phyloP scores from a whole-genome alignment of 2,329 filamentous ascomycete species.

The Orbilia oligospora region DNA sequence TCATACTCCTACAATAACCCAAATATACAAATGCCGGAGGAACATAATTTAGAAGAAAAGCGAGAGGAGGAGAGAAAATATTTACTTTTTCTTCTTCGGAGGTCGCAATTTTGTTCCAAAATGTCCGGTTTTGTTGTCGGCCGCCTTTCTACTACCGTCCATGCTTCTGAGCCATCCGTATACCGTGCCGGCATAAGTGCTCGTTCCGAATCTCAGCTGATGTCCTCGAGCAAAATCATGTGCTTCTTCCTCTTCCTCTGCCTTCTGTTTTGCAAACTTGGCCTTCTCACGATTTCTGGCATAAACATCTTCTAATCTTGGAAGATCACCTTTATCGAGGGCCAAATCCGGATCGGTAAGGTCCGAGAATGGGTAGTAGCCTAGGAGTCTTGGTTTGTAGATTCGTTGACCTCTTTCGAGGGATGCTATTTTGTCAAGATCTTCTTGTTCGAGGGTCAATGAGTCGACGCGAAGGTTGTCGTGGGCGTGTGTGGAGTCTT shows the following conservation, averaged over 20 bases:
- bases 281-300: not conserved
- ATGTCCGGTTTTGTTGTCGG: constrained; percentile 12
- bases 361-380: constrained; percentile 39
- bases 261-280: not conserved
- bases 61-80: not conserved
- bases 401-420: constrained; percentile 22
- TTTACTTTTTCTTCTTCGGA: not conserved
- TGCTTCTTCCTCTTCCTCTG: constrained; percentile 1
- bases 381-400: constrained; percentile 15
- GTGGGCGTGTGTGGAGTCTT: not conserved
- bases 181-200: not conserved
- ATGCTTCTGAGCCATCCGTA: constrained; percentile 28
- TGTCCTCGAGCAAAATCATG: not conserved
- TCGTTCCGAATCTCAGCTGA: constrained; percentile 3
- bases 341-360: constrained; percentile 6
- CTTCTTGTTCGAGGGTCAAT: constrained; percentile 18
- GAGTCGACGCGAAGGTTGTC: not conserved
- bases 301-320: not conserved
- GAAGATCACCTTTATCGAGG: not conserved
- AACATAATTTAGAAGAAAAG: not conserved
- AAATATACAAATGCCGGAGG: not conserved
- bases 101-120: not conserved
- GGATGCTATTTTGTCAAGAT: constrained; percentile 24
- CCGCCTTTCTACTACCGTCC: constrained; percentile 7
- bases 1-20: not conserved